Evolutionary conservation across 257 asterid genomes (phyloP).

Genomic region (Cynanchum wilfordii): DNA sequence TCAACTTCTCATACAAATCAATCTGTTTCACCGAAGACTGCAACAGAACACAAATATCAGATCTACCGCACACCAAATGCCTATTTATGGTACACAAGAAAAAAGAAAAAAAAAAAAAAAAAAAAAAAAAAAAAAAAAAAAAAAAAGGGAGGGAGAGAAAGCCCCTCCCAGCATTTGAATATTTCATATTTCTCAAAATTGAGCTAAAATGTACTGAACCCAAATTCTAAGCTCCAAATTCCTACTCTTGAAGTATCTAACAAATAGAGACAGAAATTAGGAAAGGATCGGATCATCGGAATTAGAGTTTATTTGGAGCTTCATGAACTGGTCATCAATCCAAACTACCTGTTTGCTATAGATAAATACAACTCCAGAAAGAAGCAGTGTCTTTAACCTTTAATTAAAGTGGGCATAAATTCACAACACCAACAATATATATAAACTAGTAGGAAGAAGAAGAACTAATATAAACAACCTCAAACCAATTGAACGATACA

Average conservation of each 20-base stretch:
- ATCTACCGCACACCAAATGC: slow-evolving; percentile 4
- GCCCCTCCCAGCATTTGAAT: neutral
- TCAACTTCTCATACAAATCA: slow-evolving; percentile 53
- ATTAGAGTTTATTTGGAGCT: no score
- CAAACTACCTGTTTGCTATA: neutral
- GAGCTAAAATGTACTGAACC: neutral
- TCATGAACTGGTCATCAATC: neutral
- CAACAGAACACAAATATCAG: slow-evolving; percentile 16
- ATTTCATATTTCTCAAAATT: neutral
- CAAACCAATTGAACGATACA: neutral
- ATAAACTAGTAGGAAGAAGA: neutral
- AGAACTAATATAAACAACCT: neutral
- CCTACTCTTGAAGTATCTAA: neutral
- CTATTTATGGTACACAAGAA: no score
- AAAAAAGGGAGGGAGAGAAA: no score
- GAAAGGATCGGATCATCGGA: neutral
- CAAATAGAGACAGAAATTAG: neutral
- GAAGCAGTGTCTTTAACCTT: neutral
- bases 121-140: no score
- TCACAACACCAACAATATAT: neutral
- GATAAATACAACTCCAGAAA: neutral
- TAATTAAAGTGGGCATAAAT: neutral
- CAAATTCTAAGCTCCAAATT: neutral
- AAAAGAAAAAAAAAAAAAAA: no score
- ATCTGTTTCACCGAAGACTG: slow-evolving; percentile 52